phyloP scores from a whole-genome alignment of 371 early-diverging fungal genomes.

The Mortierella sp. region DNA sequence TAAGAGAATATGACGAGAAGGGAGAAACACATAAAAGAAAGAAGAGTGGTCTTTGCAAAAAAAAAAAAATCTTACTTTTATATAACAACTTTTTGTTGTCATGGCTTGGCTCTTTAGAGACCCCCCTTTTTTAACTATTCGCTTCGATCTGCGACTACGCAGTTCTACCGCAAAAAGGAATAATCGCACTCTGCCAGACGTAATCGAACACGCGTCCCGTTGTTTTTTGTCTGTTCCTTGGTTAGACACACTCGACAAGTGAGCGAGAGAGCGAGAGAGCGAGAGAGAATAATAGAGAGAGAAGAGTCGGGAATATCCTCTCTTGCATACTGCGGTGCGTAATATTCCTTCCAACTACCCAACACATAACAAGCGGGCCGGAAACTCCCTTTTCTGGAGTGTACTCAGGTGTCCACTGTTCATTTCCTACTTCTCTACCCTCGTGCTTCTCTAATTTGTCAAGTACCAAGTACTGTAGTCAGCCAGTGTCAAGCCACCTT shows the following conservation, averaged over 20 bases:
- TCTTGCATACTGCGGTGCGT: background rate
- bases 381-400: background rate
- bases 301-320: background rate
- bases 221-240: background rate
- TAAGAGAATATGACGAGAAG: background rate
- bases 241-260: background rate
- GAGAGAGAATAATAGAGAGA: background rate
- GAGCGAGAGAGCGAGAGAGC: background rate
- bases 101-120: background rate
- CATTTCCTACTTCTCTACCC: background rate
- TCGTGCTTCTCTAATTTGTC: background rate
- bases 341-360: background rate
- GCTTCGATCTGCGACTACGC: background rate
- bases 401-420: background rate
- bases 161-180: constrained; percentile 1
- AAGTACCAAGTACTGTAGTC: background rate
- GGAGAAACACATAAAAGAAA: background rate
- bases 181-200: background rate
- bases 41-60: constrained; percentile 7
- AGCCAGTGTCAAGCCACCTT: background rate
- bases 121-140: background rate
- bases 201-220: constrained; percentile 8
- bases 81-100: background rate
- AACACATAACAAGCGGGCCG: background rate
- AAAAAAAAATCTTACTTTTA: background rate